A percentile compares a stretch with the other conserved stretches of the same genome.
Conservation (phyloP, 169 alveolate genomes). For the Eimeria tenella region DNA sequence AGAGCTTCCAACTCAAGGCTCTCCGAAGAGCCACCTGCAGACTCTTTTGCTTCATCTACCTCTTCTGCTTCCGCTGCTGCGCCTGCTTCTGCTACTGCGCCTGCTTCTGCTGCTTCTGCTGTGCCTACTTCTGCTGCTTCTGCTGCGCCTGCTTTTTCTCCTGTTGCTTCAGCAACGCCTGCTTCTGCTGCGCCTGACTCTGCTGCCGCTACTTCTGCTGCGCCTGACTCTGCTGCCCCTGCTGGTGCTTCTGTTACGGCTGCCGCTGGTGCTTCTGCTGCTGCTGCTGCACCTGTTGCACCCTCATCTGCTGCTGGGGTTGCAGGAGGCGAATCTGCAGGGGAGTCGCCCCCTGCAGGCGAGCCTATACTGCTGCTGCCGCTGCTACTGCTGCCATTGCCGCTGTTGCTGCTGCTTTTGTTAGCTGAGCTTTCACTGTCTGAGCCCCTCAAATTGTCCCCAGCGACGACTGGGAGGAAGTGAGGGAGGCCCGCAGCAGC, state of each 20-base stretch:
- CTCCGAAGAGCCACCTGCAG: neutral
- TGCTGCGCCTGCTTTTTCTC: neutral
- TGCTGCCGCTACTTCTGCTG: neutral
- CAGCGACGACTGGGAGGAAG: neutral
- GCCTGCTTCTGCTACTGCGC: neutral
- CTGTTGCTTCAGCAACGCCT: neutral
- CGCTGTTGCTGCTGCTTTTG: constrained; percentile 9
- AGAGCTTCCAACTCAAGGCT: neutral
- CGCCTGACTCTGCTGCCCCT: neutral
- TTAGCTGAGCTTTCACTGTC: neutral
- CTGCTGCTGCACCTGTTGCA: neutral
- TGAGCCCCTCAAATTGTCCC: neutral
- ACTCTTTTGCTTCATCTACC: too few relatives aligned
- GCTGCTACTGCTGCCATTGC: neutral
- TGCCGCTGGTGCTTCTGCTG: neutral
- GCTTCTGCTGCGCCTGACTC: neutral
- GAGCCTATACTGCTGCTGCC: neutral
- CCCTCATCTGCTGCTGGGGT: neutral
- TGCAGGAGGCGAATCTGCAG: neutral
- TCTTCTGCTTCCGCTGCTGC: neutral
- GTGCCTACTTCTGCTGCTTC: too few relatives aligned
- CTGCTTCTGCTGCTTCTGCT: neutral
- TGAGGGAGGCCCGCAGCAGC: neutral
- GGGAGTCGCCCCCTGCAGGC: neutral
- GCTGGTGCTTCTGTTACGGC: neutral